phyloP scores from a whole-genome alignment of 2,329 filamentous ascomycete species.

The Camptophora hylomeconis region DNA sequence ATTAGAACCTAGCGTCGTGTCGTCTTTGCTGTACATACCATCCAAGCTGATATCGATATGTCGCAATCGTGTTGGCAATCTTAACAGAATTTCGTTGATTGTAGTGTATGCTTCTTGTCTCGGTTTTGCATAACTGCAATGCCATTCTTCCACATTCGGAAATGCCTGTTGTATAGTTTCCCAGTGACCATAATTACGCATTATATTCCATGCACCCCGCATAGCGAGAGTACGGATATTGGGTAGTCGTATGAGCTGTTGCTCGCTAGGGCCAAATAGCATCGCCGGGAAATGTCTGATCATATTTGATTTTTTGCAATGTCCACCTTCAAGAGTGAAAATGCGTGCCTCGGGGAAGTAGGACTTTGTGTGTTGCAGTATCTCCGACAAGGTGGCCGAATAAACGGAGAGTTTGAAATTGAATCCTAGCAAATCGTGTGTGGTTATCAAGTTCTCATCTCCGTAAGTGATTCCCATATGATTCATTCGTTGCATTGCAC shows the following conservation, averaged over 20 bases:
- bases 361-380: no score
- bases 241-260: conserved; percentile 27
- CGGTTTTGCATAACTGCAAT: conserved; percentile 49
- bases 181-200: conserved; percentile 52
- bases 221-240: conserved; percentile 56
- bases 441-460: conserved; percentile 29
- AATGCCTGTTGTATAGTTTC: conserved; percentile 47
- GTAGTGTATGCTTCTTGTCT: conserved; percentile 62
- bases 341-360: conserved; percentile 50
- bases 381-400: conserved; percentile 53
- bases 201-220: conserved; percentile 66
- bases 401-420: conserved; percentile 48
- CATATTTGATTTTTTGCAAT: conserved; percentile 61
- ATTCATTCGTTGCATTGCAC: conserved; percentile 5
- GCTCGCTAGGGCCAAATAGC: conserved; percentile 23
- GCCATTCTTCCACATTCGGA: conserved; percentile 48
- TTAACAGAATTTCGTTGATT: conserved; percentile 50
- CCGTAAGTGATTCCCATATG: conserved; percentile 2
- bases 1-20: conserved; percentile 25
- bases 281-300: conserved; percentile 43
- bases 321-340: conserved; percentile 62
- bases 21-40: conserved; percentile 55
- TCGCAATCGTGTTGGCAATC: conserved; percentile 44
- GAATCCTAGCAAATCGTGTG: conserved; percentile 40
- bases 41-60: conserved; percentile 58